Evolutionary conservation across 257 asterid genomes (phyloP).

Genomic region (Vinca minor): DNA sequence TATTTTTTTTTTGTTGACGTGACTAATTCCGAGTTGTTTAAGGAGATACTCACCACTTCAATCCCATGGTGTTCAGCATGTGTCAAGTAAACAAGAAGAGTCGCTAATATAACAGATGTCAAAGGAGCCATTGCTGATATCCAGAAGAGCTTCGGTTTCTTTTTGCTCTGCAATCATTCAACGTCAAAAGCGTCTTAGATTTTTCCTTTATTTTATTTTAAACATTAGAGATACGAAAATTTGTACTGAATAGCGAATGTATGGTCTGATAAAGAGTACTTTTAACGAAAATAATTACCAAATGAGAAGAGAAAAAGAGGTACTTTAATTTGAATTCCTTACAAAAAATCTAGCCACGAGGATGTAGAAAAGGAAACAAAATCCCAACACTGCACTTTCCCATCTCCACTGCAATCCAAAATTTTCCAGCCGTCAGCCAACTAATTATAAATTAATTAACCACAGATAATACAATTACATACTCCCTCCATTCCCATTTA

Average conservation of each 20-base stretch:
- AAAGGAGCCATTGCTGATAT: slow-evolving; percentile 92
- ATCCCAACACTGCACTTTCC: slow-evolving; percentile 91
- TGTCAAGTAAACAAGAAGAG: slow-evolving; percentile 64
- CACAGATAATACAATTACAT: too few relatives aligned
- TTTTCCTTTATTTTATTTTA: too few relatives aligned
- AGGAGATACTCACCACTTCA: slow-evolving; percentile 55
- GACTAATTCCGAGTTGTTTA: too few relatives aligned
- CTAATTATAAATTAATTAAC: background rate
- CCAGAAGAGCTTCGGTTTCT: slow-evolving; percentile 67
- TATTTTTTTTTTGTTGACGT: too few relatives aligned
- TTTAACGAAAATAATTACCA: background rate
- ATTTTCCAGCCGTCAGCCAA: background rate
- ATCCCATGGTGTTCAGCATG: slow-evolving; percentile 89
- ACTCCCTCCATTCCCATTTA: too few relatives aligned
- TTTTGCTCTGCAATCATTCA: slow-evolving; percentile 64
- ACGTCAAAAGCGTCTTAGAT: too few relatives aligned
- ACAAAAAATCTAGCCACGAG: slow-evolving; percentile 66
- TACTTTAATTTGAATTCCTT: slow-evolving; percentile 25
- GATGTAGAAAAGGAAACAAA: slow-evolving; percentile 79
- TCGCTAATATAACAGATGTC: slow-evolving; percentile 69
- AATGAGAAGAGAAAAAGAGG: background rate
- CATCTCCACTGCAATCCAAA: slow-evolving; percentile 83
- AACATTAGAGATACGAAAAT: too few relatives aligned
- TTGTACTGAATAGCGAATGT: too few relatives aligned
- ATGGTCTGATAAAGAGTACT: too few relatives aligned